A percentile compares a stretch with the other conserved stretches of the same genome.
Conservation (phyloP, 441 rosid genomes). For the Gossypium lobatum region DNA sequence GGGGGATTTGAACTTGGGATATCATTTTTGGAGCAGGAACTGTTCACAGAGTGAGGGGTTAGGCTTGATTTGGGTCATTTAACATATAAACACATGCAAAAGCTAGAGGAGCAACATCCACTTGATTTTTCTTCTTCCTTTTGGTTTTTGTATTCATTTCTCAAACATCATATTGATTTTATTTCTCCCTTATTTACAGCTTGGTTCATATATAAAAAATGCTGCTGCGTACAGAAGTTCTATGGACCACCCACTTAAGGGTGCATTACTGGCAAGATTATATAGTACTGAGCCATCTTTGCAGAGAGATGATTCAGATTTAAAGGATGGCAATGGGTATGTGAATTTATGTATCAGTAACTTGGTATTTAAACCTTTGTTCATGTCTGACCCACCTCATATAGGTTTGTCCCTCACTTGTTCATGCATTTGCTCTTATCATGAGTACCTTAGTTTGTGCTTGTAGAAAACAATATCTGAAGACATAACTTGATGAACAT, state of each 20-base stretch:
- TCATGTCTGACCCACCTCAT: neutral
- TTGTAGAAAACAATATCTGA: neutral
- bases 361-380: neutral
- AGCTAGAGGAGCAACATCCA: neutral
- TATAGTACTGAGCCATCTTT: conserved; percentile 44
- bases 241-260: conserved; percentile 21
- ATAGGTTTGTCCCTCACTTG: neutral
- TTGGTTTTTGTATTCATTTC: neutral
- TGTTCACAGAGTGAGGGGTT: neutral
- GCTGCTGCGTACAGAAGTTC: conserved; percentile 28
- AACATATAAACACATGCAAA: neutral
- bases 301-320: conserved; percentile 36
- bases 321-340: conserved; percentile 32
- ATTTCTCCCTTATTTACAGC: conserved; percentile 23
- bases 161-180: neutral
- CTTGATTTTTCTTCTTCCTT: neutral
- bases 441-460: neutral
- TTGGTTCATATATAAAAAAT: conserved; percentile 32
- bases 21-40: neutral
- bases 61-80: neutral
- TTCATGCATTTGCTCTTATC: neutral
- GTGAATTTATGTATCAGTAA: neutral
- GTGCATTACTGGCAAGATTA: conserved; percentile 32
- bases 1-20: conserved; percentile 4
- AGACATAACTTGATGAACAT: neutral